Base-by-base conservation (phyloP, 108 stramenopile species). In the Licmophora abbreviata region DNA sequence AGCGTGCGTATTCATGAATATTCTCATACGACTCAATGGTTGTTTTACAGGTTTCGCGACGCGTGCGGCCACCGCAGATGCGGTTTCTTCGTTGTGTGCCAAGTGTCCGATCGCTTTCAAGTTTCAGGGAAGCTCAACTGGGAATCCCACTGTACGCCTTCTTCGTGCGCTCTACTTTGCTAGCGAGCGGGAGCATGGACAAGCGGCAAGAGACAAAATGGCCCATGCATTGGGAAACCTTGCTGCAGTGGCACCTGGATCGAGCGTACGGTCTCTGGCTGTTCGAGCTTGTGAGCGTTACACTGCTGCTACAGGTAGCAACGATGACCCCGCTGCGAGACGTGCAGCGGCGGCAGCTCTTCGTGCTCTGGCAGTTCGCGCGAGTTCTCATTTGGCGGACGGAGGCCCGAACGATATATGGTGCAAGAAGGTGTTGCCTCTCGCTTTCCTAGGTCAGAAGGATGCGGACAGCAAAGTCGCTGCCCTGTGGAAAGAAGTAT, bases 141-240 rank as follows among this genome's bases (percentile, higher is more conserved):
- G 68, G 14, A 82, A 81, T 51, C 81, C 88, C 10, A 69, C 71
- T 0, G 85, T 87, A 9, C 68, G 85, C 47, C 61, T 92, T 29
- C 65, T 92, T 14, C 76, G 86, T 34, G 83, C 78, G n/a, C 54
- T 92, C 26, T 92, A 83, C 54, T 80, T 66, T 56, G 83, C 83
- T 1, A 67, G 65, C 11, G 85, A 88, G 44, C 62, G 77, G 10
- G 90, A 92, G 53, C 65, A 81, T 24, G 85, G 83, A 8, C 45
- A 58, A 10, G 77, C 56, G 12, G 78, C 84, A 3, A 55, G 58
- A 25, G 69, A 72, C 47, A 85, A 85, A 52, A 76, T 75, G 59
- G 59, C 56, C 28, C 70, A 73, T 42, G 63, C 71, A 12, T 61
- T 79, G 54, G 81, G 80, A 41, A 83, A 58, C 51, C 68, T 79